Percentiles rank a stretch among this genome's conserved stretches.
Conservation (phyloP, 208 protist genomes). For the Porcisia deanei region DNA sequence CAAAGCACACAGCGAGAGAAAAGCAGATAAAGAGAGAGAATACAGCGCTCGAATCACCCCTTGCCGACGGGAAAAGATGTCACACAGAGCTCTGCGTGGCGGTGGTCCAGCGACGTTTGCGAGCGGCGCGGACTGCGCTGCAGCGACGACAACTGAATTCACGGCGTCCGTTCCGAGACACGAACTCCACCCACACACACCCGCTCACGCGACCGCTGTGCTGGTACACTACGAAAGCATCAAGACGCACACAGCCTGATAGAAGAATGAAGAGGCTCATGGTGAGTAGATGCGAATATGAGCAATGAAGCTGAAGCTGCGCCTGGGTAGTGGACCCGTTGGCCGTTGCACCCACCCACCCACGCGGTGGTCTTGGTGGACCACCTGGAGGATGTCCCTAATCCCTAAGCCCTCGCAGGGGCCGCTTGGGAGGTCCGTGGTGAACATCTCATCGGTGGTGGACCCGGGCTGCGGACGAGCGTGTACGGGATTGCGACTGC, state of each 20-base stretch:
- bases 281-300: neutral
- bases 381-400: neutral
- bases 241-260: neutral
- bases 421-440: neutral
- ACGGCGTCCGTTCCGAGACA: neutral
- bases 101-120: too few species aligned
- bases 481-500: neutral
- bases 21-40: too few species aligned
- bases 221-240: neutral
- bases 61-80: too few species aligned
- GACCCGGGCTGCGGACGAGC: neutral
- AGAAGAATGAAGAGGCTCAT: neutral
- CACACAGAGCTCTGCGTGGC: too few species aligned
- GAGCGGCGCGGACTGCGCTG: neutral
- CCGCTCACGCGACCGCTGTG: neutral
- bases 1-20: too few species aligned
- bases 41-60: too few species aligned
- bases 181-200: neutral
- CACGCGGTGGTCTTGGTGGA: neutral
- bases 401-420: neutral
- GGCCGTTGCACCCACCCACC: neutral
- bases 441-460: neutral
- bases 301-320: neutral
- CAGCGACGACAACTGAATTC: neutral
- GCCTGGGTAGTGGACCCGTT: neutral